Evolutionary conservation across 1,284 basidiomycete species (phyloP).

Genomic region (Somion occarium): DNA sequence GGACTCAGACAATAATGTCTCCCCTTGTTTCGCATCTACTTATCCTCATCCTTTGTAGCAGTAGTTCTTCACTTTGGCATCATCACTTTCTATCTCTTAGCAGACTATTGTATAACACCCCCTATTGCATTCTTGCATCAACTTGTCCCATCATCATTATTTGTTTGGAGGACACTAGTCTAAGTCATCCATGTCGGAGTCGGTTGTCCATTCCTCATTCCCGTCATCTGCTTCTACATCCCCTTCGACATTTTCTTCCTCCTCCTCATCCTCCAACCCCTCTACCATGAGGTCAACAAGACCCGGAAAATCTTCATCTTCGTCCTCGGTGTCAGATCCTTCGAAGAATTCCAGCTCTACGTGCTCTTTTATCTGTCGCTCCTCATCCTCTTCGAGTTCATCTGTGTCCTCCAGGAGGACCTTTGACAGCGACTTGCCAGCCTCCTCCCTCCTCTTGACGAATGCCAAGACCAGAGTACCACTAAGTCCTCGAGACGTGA

Average conservation of each 20-base stretch:
- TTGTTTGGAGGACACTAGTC: not conserved
- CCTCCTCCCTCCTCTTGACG: constrained; percentile 5
- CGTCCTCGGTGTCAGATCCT: constrained; percentile 10
- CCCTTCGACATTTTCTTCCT: constrained; percentile 24
- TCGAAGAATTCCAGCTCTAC: constrained; percentile 7
- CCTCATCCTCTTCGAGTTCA: constrained; percentile 1
- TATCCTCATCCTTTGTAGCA: not conserved
- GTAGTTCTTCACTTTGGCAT: not conserved
- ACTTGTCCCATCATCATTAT: not conserved
- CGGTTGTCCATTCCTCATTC: not conserved
- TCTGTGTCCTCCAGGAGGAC: not conserved
- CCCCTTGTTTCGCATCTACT: not conserved
- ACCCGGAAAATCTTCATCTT: constrained; percentile 13
- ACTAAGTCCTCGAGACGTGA: constrained; percentile 7
- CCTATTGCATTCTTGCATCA: not conserved
- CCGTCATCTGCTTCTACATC: constrained; percentile 29
- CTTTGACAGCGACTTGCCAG: not conserved
- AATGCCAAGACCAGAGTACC: constrained; percentile 5
- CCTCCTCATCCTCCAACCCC: constrained; percentile 18
- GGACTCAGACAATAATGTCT: not conserved
- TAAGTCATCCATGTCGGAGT: not conserved
- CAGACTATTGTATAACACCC: not conserved
- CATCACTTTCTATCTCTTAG: not conserved
- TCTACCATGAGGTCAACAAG: constrained; percentile 6
- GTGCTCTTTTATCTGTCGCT: constrained; percentile 3